Evolutionary conservation across 768 basidiomycete species (phyloP).

Genomic region (Pleurotus ostreatus): DNA sequence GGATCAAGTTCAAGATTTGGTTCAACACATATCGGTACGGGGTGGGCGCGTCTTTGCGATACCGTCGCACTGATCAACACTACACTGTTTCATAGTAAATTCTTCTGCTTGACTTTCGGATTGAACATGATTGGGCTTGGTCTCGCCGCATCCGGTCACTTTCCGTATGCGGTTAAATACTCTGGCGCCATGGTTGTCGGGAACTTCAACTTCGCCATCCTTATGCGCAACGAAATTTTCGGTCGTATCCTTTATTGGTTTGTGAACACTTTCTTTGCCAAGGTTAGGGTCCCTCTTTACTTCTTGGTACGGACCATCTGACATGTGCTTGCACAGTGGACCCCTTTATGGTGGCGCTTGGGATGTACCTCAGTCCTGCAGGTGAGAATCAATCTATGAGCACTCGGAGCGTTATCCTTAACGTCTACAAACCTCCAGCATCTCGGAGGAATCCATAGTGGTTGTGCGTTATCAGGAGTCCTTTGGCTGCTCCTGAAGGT

Average conservation of each 20-base stretch:
- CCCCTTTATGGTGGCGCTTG: constrained; percentile 53
- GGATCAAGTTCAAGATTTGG: constrained; percentile 60
- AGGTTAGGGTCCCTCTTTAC: constrained; percentile 34
- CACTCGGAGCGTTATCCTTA: not conserved
- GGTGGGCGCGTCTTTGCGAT: not conserved
- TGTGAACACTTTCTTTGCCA: constrained; percentile 68
- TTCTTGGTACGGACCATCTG: constrained; percentile 1
- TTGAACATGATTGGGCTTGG: constrained; percentile 62
- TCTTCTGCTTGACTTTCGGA: constrained; percentile 58
- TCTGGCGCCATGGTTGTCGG: constrained; percentile 67
- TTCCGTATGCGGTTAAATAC: constrained; percentile 57
- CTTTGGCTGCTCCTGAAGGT: constrained; percentile 67
- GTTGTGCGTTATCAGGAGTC: constrained; percentile 68
- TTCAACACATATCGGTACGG: constrained; percentile 68
- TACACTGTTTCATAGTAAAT: constrained; percentile 41
- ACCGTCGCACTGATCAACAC: not conserved
- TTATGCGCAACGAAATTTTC: constrained; percentile 78
- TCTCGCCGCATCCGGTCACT: constrained; percentile 61
- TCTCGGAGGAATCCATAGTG: constrained; percentile 77
- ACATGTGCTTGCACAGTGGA: constrained; percentile 29
- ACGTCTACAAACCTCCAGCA: constrained; percentile 37
- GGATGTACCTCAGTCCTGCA: constrained; percentile 72
- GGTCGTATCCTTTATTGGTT: constrained; percentile 63
- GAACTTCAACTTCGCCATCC: constrained; percentile 66
- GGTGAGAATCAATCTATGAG: constrained; percentile 26